These are phyloP conservation scores for Gypsophila paniculata DNA, from an alignment of 179 eudicot genomes.

Conservation along the genomic window DNA sequence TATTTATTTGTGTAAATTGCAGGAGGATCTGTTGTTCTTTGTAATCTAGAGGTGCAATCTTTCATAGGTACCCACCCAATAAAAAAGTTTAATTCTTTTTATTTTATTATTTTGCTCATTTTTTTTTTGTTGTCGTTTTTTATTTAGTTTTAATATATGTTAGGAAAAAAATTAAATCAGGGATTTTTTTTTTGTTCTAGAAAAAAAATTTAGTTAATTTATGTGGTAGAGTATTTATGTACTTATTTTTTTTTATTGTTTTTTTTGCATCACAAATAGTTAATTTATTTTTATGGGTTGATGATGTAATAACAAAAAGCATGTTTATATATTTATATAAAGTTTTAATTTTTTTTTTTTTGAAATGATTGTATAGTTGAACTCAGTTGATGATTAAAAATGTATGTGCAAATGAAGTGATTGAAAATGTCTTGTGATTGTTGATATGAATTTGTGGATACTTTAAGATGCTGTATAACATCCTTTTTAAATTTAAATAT, in stretches of 20 bases:
- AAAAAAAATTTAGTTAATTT: neutral
- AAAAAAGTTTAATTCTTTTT: neutral
- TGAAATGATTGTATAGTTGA: neutral
- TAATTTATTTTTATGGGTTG: slow-evolving; percentile 1
- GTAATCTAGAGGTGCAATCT: slow-evolving; percentile 19
- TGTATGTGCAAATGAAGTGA: no score
- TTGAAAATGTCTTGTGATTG: neutral
- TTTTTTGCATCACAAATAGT: no score
- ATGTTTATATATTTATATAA: neutral
- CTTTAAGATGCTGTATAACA: neutral
- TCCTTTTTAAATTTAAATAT: neutral
- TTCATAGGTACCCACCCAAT: slow-evolving; percentile 23
- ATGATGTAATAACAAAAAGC: neutral
- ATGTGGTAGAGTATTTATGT: neutral
- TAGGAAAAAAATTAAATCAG: slow-evolving; percentile 17
- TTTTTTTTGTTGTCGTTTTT: neutral
- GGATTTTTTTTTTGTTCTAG: neutral
- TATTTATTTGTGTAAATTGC: slow-evolving; percentile 8
- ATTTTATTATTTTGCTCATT: neutral
- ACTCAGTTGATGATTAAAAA: no score
- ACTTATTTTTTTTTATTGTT: no score
- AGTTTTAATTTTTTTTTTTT: neutral
- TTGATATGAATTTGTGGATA: neutral
- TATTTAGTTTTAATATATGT: neutral
- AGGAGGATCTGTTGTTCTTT: slow-evolving; percentile 28